Conservation (phyloP, 192 early-diverging fungal species). For the Dissophora ornata region DNA sequence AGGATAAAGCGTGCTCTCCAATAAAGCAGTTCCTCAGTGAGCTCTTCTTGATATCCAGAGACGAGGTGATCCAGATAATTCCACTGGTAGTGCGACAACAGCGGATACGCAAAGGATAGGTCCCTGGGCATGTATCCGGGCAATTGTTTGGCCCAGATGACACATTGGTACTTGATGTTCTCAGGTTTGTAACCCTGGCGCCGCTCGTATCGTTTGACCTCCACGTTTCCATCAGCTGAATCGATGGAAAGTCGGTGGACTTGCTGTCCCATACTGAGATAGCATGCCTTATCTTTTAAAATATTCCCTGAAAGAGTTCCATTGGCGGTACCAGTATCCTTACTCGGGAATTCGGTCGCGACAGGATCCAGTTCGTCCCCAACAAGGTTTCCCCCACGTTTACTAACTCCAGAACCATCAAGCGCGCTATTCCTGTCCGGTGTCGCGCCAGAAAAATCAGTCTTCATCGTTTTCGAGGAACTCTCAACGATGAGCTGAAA, state of each 20-base stretch:
- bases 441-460: not conserved
- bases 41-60: constrained; percentile 85
- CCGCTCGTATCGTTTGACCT: constrained; percentile 88
- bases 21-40: constrained; percentile 82
- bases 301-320: not conserved
- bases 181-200: constrained; percentile 67
- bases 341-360: constrained; percentile 38
- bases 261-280: constrained; percentile 92
- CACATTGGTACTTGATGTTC: constrained; percentile 78
- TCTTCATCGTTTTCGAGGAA: constrained; percentile 6
- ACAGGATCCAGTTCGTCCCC: constrained; percentile 1
- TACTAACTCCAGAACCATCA: no score
- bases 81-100: constrained; percentile 86
- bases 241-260: constrained; percentile 85
- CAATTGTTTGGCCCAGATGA: constrained; percentile 86
- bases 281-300: constrained; percentile 60
- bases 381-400: no score
- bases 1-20: constrained; percentile 92
- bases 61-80: constrained; percentile 93
- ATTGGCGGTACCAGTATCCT: constrained; percentile 2
- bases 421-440: constrained; percentile 10
- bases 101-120: constrained; percentile 82
- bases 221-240: constrained; percentile 73
- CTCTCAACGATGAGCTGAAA: constrained; percentile 84
- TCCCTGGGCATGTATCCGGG: constrained; percentile 66